These are phyloP conservation scores for Margaritispora aquatica DNA, from an alignment of 495 filamentous ascomycete species.

Conservation along the genomic window DNA sequence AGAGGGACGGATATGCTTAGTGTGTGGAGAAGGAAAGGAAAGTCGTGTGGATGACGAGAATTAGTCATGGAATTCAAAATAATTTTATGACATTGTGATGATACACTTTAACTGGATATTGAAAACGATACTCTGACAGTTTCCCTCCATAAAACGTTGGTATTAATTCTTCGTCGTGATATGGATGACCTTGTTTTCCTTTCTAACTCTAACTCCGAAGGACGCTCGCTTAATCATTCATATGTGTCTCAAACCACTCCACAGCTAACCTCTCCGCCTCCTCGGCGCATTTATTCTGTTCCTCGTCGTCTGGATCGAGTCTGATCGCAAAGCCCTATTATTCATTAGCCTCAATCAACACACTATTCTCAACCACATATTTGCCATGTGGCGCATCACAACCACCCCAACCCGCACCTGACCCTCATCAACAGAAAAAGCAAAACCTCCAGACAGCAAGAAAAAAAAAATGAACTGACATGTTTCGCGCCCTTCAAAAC, in stretches of 20 bases:
- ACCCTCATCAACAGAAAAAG: no score
- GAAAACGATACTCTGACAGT: no score
- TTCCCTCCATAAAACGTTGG: no score
- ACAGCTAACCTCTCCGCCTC: constrained; percentile 50
- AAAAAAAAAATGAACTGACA: neutral
- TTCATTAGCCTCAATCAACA: neutral
- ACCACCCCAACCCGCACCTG: neutral
- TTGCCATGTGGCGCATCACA: neutral
- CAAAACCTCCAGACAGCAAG: neutral
- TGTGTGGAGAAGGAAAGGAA: neutral
- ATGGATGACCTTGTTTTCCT: no score
- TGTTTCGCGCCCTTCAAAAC: constrained; percentile 47
- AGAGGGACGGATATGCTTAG: neutral
- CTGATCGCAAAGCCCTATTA: constrained; percentile 46
- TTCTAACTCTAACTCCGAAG: no score
- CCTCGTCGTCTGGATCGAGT: constrained; percentile 35
- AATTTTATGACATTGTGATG: no score
- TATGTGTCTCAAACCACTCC: no score
- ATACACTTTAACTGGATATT: no score
- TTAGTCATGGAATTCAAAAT: no score
- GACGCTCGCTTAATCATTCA: no score
- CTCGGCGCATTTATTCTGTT: constrained; percentile 37
- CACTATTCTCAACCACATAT: neutral
- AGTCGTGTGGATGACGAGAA: no score
- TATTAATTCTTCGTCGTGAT: no score